Conservation (phyloP, 306 rosid species). For the Cucumis melo region DNA sequence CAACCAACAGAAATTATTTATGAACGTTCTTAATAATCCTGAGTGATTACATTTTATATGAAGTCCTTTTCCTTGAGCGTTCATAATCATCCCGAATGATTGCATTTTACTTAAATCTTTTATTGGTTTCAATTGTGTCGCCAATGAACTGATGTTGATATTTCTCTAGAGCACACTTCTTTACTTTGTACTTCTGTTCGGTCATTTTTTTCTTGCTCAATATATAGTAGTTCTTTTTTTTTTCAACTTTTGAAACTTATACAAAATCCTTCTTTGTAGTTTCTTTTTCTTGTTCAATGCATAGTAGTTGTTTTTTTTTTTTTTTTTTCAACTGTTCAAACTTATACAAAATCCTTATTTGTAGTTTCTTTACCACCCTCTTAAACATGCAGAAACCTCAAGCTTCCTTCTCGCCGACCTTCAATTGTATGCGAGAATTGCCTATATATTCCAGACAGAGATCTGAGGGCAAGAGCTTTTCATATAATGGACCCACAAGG, state of each 20-base stretch:
- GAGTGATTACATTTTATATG: background rate
- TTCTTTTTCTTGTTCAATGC: background rate
- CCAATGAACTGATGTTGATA: background rate
- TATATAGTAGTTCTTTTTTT: background rate
- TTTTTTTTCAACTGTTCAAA: background rate
- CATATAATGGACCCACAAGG: slow-evolving; percentile 92
- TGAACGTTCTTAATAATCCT: background rate
- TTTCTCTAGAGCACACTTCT: too few species aligned
- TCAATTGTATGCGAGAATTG: slow-evolving; percentile 89
- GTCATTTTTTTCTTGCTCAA: background rate
- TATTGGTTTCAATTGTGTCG: background rate
- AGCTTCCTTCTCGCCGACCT: slow-evolving; percentile 82
- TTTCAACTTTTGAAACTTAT: background rate
- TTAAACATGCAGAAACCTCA: slow-evolving; percentile 55
- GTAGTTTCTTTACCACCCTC: slow-evolving; percentile 6
- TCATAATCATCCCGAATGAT: background rate
- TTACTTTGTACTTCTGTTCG: background rate
- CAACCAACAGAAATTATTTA: background rate
- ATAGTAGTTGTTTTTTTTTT: background rate
- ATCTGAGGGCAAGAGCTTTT: slow-evolving; percentile 78
- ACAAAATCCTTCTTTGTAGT: background rate
- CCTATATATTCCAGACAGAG: slow-evolving; percentile 51
- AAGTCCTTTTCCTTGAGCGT: background rate
- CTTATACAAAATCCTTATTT: background rate
- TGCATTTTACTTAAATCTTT: background rate